Percentiles rank a stretch among this genome's conserved stretches.
Conservation (phyloP, 345 rosid species). For the Brassica nigra region DNA sequence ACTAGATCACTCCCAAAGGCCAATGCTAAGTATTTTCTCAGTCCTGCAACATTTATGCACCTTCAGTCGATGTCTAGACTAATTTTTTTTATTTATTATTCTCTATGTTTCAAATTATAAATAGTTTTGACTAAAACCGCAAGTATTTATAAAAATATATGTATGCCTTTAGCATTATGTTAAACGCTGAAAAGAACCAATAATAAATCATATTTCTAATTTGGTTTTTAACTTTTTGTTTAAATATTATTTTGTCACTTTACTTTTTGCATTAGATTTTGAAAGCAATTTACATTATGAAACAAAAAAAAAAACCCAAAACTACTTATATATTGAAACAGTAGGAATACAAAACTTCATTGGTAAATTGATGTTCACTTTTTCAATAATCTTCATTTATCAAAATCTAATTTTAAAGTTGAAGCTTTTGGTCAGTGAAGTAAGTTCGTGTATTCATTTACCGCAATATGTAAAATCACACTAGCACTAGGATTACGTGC, state of each 20-base stretch:
- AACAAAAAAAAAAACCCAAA: no score
- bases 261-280: no score
- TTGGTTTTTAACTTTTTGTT: no score
- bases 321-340: no score
- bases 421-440: background rate
- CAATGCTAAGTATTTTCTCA: background rate
- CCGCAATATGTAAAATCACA: background rate
- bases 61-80: background rate
- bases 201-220: no score
- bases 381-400: background rate
- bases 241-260: no score
- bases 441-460: background rate
- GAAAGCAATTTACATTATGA: no score
- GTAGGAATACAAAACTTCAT: background rate
- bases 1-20: conserved; percentile 6
- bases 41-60: background rate
- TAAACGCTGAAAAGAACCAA: no score
- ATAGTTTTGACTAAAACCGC: no score
- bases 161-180: no score
- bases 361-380: background rate
- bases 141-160: no score
- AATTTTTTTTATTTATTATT: background rate
- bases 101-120: no score
- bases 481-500: background rate
- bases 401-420: background rate